A percentile compares a stretch with the other conserved stretches of the same genome.
Conservation (phyloP, 352 stramenopile species). For the Phytophthora foliorum region DNA sequence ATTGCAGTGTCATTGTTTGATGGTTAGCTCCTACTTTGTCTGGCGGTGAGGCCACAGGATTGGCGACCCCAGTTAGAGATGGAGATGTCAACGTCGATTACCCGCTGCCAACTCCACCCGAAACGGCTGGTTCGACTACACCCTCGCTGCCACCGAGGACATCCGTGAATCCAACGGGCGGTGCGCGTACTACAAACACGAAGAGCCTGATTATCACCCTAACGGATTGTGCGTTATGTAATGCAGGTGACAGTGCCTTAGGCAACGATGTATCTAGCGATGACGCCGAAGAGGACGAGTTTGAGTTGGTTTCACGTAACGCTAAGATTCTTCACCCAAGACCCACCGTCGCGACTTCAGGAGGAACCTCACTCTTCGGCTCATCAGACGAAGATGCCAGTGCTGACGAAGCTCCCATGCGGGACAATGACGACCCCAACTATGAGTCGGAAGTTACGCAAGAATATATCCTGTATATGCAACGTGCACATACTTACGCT, state of each 20-base stretch:
- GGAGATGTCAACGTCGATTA: neutral
- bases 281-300: neutral
- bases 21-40: neutral
- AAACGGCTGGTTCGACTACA: neutral
- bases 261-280: neutral
- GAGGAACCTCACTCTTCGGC: too few relatives aligned
- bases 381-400: too few relatives aligned
- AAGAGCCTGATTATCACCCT: neutral
- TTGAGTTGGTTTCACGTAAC: neutral
- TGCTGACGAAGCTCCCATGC: too few relatives aligned
- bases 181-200: neutral
- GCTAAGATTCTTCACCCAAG: too few relatives aligned
- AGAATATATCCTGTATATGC: neutral
- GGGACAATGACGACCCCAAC: too few relatives aligned
- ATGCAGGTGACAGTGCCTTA: neutral
- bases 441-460: neutral
- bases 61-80: neutral
- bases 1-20: neutral
- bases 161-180: neutral
- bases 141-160: neutral
- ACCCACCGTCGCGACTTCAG: too few relatives aligned
- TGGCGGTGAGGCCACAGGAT: neutral
- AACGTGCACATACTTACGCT: too few relatives aligned
- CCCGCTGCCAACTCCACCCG: neutral
- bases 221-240: neutral